These are phyloP conservation scores for Globisporangium rhizosaccharum DNA, from an alignment of 352 stramenopile genomes.

Conservation along the genomic window DNA sequence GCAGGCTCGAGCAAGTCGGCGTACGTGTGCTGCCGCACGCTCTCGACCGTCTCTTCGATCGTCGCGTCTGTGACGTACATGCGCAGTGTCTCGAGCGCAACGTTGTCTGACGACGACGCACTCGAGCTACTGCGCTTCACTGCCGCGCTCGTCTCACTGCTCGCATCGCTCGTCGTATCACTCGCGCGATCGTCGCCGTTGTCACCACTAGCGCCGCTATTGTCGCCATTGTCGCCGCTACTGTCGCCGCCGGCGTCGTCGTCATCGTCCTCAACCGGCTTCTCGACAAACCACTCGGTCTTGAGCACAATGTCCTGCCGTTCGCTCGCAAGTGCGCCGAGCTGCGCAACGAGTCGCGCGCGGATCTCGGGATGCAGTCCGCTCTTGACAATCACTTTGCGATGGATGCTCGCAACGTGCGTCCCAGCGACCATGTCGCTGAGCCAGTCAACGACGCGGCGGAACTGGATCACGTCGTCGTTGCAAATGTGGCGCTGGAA, in stretches of 20 bases:
- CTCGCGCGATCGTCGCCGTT: background rate
- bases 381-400: constrained; percentile 69
- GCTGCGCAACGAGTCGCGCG: constrained; percentile 50
- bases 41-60: constrained; percentile 17
- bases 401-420: constrained; percentile 41
- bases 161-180: background rate
- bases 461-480: constrained; percentile 67
- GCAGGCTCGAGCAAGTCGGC: constrained; percentile 29
- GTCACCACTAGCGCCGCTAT: too few relatives aligned
- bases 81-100: constrained; percentile 50
- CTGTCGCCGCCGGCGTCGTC: constrained; percentile 11
- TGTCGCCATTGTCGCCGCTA: constrained; percentile 7
- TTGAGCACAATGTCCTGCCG: constrained; percentile 55
- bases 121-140: constrained; percentile 7
- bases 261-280: constrained; percentile 22
- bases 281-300: constrained; percentile 65
- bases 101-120: constrained; percentile 1
- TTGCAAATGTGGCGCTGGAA: constrained; percentile 61
- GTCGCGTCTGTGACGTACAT: constrained; percentile 54
- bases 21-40: constrained; percentile 18
- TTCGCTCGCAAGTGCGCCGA: constrained; percentile 55
- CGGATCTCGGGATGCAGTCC: constrained; percentile 70
- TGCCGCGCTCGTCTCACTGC: background rate
- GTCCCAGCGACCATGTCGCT: constrained; percentile 55
- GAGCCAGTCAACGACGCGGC: constrained; percentile 64